These are phyloP conservation scores for Gardenia jasminoides DNA, from an alignment of 257 asterid species.

Conservation along the genomic window DNA sequence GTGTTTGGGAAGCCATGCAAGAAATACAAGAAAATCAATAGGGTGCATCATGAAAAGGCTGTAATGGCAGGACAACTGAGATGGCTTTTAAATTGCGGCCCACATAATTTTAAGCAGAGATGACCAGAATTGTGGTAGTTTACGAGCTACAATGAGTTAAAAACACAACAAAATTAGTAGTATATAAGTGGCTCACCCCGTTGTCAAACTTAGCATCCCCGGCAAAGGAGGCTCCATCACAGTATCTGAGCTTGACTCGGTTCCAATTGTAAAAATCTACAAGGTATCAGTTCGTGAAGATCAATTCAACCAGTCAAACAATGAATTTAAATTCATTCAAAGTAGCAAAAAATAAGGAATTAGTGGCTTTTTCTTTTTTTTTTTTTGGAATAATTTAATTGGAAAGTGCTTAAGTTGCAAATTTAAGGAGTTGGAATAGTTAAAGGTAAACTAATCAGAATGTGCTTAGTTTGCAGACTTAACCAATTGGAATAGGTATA, in stretches of 20 bases:
- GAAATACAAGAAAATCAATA: no score
- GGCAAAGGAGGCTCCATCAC: conserved; percentile 94
- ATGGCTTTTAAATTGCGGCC: not conserved
- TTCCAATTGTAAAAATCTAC: conserved; percentile 98
- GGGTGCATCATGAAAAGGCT: not conserved
- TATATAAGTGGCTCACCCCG: conserved; percentile 50
- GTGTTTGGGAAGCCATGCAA: not conserved
- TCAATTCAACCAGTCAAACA: conserved; percentile 3
- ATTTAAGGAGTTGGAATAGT: no score
- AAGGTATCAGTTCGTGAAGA: conserved; percentile 15
- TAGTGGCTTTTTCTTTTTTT: no score
- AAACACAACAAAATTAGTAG: not conserved
- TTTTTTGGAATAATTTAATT: not conserved
- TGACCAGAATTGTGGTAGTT: not conserved
- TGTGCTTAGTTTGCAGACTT: not conserved
- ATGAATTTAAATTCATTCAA: not conserved
- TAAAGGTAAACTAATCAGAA: not conserved
- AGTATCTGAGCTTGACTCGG: conserved; percentile 87
- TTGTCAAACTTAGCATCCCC: conserved; percentile 67
- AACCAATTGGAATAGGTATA: not conserved
- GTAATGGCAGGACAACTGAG: no score
- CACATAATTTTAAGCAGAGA: not conserved
- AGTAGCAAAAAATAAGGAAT: not conserved
- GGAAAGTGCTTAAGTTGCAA: not conserved
- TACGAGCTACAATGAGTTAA: not conserved